Evolutionary conservation across 2,329 filamentous ascomycete genomes (phyloP), one percentile per base, ranked within the genome.

Genomic region (Colletotrichum cordylinicola): DNA sequence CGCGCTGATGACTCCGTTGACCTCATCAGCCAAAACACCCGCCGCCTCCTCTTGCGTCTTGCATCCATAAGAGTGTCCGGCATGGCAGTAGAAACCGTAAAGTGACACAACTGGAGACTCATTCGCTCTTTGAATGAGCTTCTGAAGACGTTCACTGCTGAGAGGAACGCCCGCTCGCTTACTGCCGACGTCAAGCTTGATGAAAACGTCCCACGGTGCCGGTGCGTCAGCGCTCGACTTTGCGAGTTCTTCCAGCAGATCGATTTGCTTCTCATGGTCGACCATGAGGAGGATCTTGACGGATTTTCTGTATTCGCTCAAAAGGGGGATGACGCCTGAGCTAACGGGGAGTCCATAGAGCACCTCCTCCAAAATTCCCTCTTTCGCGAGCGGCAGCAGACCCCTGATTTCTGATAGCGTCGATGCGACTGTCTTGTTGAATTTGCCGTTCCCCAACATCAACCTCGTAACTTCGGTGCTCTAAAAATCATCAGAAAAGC

Each of bases 341-440:
- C 83, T 83, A 61, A 87, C 77, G n/a, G 86, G 86, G 7, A 87
- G 78, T 16, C 85, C 84, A 55, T 86, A 87, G 8, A 87, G 80
- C 70, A 82, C 79, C 79, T 87, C 85, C 16, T 87, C 82, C 2
- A 87, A 77, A 6, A 85, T 77, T 0, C 85, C 86, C 56, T 87
- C 85, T 55, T 84, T 77, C 1, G 81, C 86, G 3, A 87, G 75
- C 6, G 85, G 83, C 16, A 87, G 74, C 2, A 80, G 79, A 2
- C 86, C 86, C 8, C 83, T 80, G 27, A 87, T 86, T 66, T 87
- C 86, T 8, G 81, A 79, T 2, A 87, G 73, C 1, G 85, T 87
- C 2, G 86, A 87, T 3, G 82, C 84, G 18, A 87, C 80, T 24
- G 86, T 85, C 18, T 81, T 82, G 15, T 80, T 81, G 78, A 86